Evolutionary conservation across 2,329 filamentous ascomycete species (phyloP).

Genomic region (Sporothrix inflata): DNA sequence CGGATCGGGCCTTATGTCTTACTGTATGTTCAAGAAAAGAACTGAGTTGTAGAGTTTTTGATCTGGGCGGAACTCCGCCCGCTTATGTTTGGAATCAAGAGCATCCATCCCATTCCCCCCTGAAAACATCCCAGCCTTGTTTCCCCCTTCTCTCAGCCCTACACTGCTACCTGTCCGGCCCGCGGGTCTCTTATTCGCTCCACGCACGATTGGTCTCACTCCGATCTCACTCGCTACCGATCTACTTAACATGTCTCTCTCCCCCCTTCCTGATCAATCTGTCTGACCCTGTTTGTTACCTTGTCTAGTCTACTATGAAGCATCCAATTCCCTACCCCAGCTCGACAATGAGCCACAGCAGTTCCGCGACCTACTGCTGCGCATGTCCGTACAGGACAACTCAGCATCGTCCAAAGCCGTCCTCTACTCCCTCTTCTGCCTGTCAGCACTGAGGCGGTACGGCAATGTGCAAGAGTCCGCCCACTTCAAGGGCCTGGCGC

Average conservation of each 20-base stretch:
- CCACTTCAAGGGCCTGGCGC: conserved; percentile 27
- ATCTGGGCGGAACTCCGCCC: background rate
- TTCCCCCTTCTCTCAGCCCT: background rate
- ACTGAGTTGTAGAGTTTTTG: background rate
- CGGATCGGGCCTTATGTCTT: conserved; percentile 23
- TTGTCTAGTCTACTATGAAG: conserved; percentile 30
- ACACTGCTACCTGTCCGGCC: background rate
- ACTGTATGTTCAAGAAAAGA: conserved; percentile 20
- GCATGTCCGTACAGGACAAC: conserved; percentile 30
- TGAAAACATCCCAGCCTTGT: background rate
- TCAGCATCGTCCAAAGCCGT: conserved; percentile 25
- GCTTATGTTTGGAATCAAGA: background rate
- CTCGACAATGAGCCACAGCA: conserved; percentile 26
- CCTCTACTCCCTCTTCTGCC: conserved; percentile 27
- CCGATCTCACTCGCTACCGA: too few relatives aligned
- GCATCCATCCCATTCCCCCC: background rate
- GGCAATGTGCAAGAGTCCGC: conserved; percentile 25
- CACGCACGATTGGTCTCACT: too few relatives aligned
- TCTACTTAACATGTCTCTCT: background rate
- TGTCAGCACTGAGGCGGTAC: conserved; percentile 25
- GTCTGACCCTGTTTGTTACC: background rate
- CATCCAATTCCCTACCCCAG: conserved; percentile 27
- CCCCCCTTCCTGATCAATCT: background rate
- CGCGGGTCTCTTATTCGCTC: background rate
- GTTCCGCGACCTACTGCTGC: conserved; percentile 30